Percentiles rank a stretch among this genome's conserved stretches.
Conservation (phyloP, 2,329 filamentous ascomycete species). For the Orbilia oligospora region DNA sequence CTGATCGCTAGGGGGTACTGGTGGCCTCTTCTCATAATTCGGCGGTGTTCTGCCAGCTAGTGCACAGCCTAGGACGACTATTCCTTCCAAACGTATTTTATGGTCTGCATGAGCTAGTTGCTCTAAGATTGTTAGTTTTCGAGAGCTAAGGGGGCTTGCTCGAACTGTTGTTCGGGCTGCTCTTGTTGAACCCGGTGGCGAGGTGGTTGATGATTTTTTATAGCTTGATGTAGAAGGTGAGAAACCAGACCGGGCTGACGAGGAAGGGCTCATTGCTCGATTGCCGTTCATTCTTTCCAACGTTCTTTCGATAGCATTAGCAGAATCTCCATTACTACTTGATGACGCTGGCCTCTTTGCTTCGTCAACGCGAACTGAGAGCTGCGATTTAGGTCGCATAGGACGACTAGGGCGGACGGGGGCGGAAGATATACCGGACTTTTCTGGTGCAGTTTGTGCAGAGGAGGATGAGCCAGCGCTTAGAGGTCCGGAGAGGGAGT, state of each 20-base stretch:
- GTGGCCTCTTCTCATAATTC: slow-evolving; percentile 64
- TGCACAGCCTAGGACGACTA: slow-evolving; percentile 64
- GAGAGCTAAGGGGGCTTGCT: slow-evolving; percentile 62
- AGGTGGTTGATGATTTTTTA: slow-evolving; percentile 51
- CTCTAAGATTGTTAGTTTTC: slow-evolving; percentile 64
- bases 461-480: slow-evolving; percentile 60
- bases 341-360: slow-evolving; percentile 57
- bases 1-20: slow-evolving; percentile 63
- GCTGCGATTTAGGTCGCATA: slow-evolving; percentile 55
- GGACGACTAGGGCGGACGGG: slow-evolving; percentile 70
- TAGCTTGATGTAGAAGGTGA: slow-evolving; percentile 50
- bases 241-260: slow-evolving; percentile 58
- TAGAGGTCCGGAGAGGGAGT: slow-evolving; percentile 35
- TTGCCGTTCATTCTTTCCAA: slow-evolving; percentile 57
- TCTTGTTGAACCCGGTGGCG: slow-evolving; percentile 46
- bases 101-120: slow-evolving; percentile 64
- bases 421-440: slow-evolving; percentile 72
- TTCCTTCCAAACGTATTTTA: slow-evolving; percentile 64
- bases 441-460: slow-evolving; percentile 66
- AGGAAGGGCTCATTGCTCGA: slow-evolving; percentile 61
- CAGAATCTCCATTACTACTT: slow-evolving; percentile 61
- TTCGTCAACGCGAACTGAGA: slow-evolving; percentile 51
- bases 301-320: slow-evolving; percentile 52
- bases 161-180: slow-evolving; percentile 59
- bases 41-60: slow-evolving; percentile 64